Percentiles rank a stretch among this genome's conserved stretches.
These are phyloP conservation scores for Hygrocybe coccinea DNA, from an alignment of 768 basidiomycete genomes.

Conservation along the genomic window DNA sequence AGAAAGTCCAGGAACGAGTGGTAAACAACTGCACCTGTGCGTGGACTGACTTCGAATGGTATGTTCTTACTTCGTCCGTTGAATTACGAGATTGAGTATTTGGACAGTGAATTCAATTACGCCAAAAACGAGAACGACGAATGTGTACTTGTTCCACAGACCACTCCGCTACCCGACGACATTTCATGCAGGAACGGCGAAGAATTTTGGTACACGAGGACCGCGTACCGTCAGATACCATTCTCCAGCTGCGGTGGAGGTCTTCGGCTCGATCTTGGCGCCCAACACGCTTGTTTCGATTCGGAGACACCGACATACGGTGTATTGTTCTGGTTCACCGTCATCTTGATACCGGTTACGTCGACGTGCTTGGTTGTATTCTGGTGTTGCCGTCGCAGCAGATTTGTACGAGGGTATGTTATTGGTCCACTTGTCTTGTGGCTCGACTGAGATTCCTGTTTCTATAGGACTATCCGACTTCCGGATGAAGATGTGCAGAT, in stretches of 20 bases:
- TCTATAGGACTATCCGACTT: slow-evolving; percentile 65
- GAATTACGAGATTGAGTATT: background rate
- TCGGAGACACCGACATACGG: slow-evolving; percentile 57
- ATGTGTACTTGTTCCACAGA: slow-evolving; percentile 75
- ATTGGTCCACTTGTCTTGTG: slow-evolving; percentile 4
- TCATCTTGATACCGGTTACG: slow-evolving; percentile 70
- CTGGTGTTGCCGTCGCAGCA: slow-evolving; percentile 77
- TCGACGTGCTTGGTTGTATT: slow-evolving; percentile 67
- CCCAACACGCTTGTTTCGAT: slow-evolving; percentile 73
- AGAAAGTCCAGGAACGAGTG: slow-evolving; percentile 47
- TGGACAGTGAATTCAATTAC: slow-evolving; percentile 85
- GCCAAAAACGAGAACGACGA: slow-evolving; percentile 59
- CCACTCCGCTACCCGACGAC: slow-evolving; percentile 56
- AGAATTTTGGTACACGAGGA: slow-evolving; percentile 91
- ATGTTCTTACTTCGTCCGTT: slow-evolving; percentile 19
- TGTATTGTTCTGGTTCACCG: slow-evolving; percentile 74
- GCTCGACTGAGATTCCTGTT: slow-evolving; percentile 9
- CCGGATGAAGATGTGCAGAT: slow-evolving; percentile 88
- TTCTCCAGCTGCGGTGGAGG: slow-evolving; percentile 87
- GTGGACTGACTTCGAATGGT: slow-evolving; percentile 91
- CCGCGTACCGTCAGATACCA: slow-evolving; percentile 76
- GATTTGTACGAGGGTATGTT: slow-evolving; percentile 55
- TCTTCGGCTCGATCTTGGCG: slow-evolving; percentile 66
- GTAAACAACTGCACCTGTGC: slow-evolving; percentile 72
- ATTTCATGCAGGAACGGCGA: slow-evolving; percentile 56